Conservation (phyloP, 2,329 filamentous ascomycete species). For the Ploettnerulaceae sp. region DNA sequence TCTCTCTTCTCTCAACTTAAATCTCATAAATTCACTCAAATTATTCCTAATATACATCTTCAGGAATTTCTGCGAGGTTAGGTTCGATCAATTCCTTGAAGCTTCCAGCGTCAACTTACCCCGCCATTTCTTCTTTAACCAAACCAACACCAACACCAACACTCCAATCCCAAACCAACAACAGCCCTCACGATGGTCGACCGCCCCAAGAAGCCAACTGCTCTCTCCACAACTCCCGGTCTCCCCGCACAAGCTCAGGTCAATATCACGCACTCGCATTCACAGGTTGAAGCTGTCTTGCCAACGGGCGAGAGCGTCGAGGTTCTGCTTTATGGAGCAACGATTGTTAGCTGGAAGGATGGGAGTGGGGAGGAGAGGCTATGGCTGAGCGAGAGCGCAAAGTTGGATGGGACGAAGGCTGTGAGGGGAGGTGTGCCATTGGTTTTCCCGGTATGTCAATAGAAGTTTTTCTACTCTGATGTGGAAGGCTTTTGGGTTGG, state of each 20-base stretch:
- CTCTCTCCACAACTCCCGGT: conserved; percentile 68
- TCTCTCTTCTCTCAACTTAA: too few relatives aligned
- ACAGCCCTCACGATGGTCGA: conserved; percentile 55
- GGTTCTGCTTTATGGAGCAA: conserved; percentile 86
- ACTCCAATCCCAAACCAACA: not conserved
- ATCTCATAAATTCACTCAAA: too few relatives aligned
- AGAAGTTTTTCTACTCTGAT: not conserved
- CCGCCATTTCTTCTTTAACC: not conserved
- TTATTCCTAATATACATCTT: too few relatives aligned
- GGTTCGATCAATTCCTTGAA: not conserved
- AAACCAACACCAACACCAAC: not conserved
- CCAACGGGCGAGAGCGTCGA: conserved; percentile 83
- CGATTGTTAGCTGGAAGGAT: conserved; percentile 90
- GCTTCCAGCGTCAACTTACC: too few relatives aligned
- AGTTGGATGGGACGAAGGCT: conserved; percentile 80
- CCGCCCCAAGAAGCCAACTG: conserved; percentile 75
- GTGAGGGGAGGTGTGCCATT: conserved; percentile 89
- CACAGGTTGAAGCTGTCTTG: conserved; percentile 71
- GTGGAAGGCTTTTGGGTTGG: not conserved
- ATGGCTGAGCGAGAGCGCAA: conserved; percentile 75
- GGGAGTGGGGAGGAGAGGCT: conserved; percentile 74
- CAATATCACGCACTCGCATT: conserved; percentile 65
- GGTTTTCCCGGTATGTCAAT: conserved; percentile 73
- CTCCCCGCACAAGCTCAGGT: conserved; percentile 73
- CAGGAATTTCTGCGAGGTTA: too few relatives aligned